Base-by-base conservation (phyloP, 2,329 filamentous ascomycete genomes). In the Rachicladosporium sp. region DNA sequence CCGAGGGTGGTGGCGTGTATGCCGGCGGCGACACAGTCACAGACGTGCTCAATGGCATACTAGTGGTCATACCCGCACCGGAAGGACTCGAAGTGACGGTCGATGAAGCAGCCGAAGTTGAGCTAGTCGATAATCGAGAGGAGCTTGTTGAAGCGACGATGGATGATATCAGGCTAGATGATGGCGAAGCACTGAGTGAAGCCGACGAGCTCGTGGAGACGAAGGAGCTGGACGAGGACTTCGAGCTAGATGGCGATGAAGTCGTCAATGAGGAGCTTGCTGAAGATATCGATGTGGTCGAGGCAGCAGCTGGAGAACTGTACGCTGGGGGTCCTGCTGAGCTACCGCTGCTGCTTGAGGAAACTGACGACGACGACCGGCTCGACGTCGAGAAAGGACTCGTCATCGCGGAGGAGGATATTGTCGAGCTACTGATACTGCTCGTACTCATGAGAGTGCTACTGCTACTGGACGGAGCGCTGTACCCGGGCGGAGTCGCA, bases 221-320 rank as follows among this genome's bases (percentile, higher is more conserved):
- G 10, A 29, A 29, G 35, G 42, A 35, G 10, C 34, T 41, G n/a
- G 41, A 36, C 15, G 33, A 37, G 29, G 38, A 8, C 15, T 30
- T 15, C 4, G 12, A 10, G 15, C 30, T 36, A 8, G 35, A 35
- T 35, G 33, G 13, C 12, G 3, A 34, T 10, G 32, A 9, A 13
- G 10, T 10, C 9, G 32, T 34, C 32, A 34, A 13, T 4, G 32
- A 34, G 10, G 33, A 12, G 11, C 11, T 37, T 30, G 29, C n/a
- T 29, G 37, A 35, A 23, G 35, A 37, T 10, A 10, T 13, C 8
- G 13, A 19, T 19, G 15, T 19, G 15, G 15, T 19, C 15, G 31
- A 36, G 27, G 38, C 38, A 40, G 21, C 10, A 9, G n/a, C 38
- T 33, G 23, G 32, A 2, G n/a, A 27, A 32, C 6, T 19, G 21